Percentiles rank a stretch among this genome's conserved stretches.
phyloP scores from a whole-genome alignment of 495 filamentous ascomycete genomes.

The Cercophora samala region DNA sequence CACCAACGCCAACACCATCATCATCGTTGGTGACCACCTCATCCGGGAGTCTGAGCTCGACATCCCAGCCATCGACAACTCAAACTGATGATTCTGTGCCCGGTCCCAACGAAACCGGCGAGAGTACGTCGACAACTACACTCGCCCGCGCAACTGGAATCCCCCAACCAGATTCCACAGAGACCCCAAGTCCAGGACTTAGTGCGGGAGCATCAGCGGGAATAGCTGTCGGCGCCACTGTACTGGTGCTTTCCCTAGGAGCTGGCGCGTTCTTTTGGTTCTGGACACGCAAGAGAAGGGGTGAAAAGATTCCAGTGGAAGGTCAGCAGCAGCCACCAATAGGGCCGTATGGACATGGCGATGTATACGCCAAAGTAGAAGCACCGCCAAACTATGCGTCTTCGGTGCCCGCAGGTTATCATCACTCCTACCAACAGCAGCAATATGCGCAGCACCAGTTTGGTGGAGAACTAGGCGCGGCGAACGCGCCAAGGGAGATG shows the following conservation, averaged over 20 bases:
- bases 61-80: background rate
- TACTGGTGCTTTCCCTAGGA: background rate
- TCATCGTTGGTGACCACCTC: too few species aligned
- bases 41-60: background rate
- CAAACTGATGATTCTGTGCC: background rate
- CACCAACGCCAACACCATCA: background rate
- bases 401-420: background rate
- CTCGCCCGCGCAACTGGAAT: too few species aligned
- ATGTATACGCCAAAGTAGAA: background rate
- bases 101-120: background rate
- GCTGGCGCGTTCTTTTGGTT: background rate
- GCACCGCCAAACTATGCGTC: background rate
- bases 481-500: background rate
- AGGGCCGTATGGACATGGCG: background rate
- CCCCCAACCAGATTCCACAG: background rate
- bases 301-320: background rate
- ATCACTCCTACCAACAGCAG: background rate
- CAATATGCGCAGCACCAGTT: background rate
- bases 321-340: background rate
- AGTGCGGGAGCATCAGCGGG: conserved; percentile 15
- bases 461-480: background rate
- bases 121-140: too few species aligned
- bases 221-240: conserved; percentile 3
- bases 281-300: background rate
- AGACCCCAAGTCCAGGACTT: background rate